Evolutionary conservation across 2,329 filamentous ascomycete genomes (phyloP), one percentile per base, ranked within the genome.

Genomic region (Cercospora zeae-maydis): DNA sequence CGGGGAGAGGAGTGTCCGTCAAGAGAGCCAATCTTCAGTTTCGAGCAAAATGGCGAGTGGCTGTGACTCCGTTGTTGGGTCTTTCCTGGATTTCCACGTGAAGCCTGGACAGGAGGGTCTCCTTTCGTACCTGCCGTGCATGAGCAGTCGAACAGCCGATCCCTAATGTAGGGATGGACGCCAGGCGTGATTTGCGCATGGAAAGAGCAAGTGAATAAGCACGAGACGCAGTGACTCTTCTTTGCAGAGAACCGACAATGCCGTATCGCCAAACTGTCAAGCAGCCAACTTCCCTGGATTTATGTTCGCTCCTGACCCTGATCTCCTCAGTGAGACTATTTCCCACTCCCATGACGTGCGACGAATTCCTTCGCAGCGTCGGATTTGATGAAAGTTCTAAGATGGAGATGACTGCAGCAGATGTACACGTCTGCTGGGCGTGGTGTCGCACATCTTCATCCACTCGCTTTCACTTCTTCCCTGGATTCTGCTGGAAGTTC

Each of bases 401-500:
- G 27, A 21, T 53, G 6, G 30, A 16, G 30, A 53, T 34, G 19
- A 24, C 2, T 21, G 27, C 27, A 53, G 27, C 49, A 7, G 31
- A 14, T 8, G n/a, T 14, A 34, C 24, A 30, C 21, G 42, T 49
- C 14, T 30, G 13, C 13, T 7, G 21, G 6, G 6, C 11, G 8
- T 30, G 3, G 21, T 19, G 8, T 8, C 2, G 19, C n/a, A 13
- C 13, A 9, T 31, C 24, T 8, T 52, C 27, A 30, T 52, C 19
- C 16, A 13, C 4, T 34, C 37, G 16, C 30, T 10, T 13, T 63
- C 30, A 63, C 24, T 55, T 47, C 49, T 69, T 66, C 64, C 67
- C 70, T 13, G 65, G 64, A 62, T 73, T 73, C 71, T 85, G 82
- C 45, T 84, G 81, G 72, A 98, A 96, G 69, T 93, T 93, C 88